Conservation (phyloP, 208 protist genomes). For the Angomonas deanei region DNA sequence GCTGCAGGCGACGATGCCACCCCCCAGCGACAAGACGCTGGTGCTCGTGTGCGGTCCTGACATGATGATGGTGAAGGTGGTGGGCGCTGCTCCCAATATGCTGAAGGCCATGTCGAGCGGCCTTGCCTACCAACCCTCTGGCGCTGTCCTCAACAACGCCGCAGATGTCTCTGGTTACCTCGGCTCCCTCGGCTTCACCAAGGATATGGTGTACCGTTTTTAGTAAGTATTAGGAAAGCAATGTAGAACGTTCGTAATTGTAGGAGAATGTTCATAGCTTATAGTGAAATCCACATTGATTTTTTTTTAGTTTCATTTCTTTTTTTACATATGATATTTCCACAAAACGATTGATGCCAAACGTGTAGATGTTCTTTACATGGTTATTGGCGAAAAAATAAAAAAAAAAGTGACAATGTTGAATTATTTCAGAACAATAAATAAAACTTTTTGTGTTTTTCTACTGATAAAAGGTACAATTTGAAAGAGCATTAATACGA, state of each 20-base stretch:
- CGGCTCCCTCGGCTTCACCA: constrained; percentile 63
- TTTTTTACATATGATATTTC: constrained; percentile 6
- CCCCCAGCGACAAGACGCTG: constrained; percentile 55
- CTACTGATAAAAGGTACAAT: too few relatives aligned
- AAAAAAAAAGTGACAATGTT: too few relatives aligned
- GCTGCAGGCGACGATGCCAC: constrained; percentile 73
- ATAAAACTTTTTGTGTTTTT: too few relatives aligned
- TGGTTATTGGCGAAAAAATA: too few relatives aligned
- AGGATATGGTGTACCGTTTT: constrained; percentile 85
- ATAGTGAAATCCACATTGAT: neutral
- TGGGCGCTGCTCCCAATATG: constrained; percentile 47
- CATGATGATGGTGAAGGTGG: constrained; percentile 74
- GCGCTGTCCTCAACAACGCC: constrained; percentile 69
- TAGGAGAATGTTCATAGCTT: neutral
- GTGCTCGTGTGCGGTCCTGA: constrained; percentile 87
- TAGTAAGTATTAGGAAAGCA: constrained; percentile 18
- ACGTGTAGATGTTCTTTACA: too few relatives aligned
- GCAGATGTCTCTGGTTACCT: constrained; percentile 72
- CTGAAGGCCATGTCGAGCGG: constrained; percentile 70
- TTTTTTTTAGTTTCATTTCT: neutral
- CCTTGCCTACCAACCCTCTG: constrained; percentile 68
- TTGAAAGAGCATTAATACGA: too few relatives aligned
- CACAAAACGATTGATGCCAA: too few relatives aligned
- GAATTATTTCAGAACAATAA: too few relatives aligned
- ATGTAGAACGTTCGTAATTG: neutral